Evolutionary conservation across 306 rosid genomes (phyloP).

Genomic region (Vigna angularis): DNA sequence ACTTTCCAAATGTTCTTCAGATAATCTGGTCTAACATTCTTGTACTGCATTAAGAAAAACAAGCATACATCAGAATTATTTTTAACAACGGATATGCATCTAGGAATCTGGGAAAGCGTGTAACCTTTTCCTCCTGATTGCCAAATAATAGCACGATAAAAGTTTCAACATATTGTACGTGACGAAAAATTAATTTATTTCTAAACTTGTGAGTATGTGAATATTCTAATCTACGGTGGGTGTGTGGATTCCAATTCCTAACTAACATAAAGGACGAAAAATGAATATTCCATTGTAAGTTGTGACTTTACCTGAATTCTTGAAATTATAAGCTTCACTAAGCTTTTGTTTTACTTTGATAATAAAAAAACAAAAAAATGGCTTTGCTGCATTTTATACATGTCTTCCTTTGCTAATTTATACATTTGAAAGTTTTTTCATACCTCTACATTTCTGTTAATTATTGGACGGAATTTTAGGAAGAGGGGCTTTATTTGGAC

Average conservation of each 20-base stretch:
- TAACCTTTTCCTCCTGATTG: not conserved
- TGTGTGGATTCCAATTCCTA: not conserved
- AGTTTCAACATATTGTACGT: constrained; percentile 27
- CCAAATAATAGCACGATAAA: not conserved
- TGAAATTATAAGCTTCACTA: not conserved
- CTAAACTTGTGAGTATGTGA: not conserved
- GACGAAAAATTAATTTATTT: not conserved
- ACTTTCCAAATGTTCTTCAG: constrained; percentile 98
- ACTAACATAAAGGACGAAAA: not conserved
- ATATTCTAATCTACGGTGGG: no score
- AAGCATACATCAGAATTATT: constrained; percentile 39
- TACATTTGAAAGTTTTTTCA: not conserved
- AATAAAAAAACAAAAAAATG: no score
- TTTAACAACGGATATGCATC: constrained; percentile 22
- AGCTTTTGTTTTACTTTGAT: not conserved
- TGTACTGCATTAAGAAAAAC: constrained; percentile 76
- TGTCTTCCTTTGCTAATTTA: not conserved
- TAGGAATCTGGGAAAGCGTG: constrained; percentile 8
- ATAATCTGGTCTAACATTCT: constrained; percentile 94
- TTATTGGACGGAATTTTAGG: not conserved
- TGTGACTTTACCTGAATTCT: constrained; percentile 5
- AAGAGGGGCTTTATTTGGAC: not conserved
- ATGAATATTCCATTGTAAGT: not conserved
- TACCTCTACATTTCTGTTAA: not conserved
- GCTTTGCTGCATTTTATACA: not conserved